Evolutionary conservation across 192 early-diverging fungal genomes (phyloP), one percentile per base, ranked within the genome.

Genomic region (Entomortierella lignicola): DNA sequence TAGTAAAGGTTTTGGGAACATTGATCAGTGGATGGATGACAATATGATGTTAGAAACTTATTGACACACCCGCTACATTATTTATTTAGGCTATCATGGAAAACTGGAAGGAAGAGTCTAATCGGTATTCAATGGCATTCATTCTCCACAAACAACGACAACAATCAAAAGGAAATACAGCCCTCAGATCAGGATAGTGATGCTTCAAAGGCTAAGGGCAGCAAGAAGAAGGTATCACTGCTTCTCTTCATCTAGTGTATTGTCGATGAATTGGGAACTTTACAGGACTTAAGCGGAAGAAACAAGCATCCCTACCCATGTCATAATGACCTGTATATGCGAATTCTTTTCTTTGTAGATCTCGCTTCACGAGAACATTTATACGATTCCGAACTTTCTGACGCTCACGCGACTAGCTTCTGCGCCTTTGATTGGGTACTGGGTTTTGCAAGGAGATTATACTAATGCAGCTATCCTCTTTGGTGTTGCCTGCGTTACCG

Each of bases 341-440:
- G 41, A 34, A 31, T 42, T 15, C 42, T 0, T n/a, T n/a, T n/a
- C 17, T 21, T 21, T 21, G 0, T 58, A 74, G 72, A 50, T 31
- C 2, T 25, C 63, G 29, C 47, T 77, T 7, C 74, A 70, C 26
- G 95, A 99, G 77, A 92, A 94, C 63, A 95, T 99, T 47, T 91
- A 93, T 71, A 99, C 94, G 2, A 80, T 98, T 25, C 96, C 97
- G 3, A 99, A 99, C 74, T 82, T 90, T 11, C 77, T 99, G 60
- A 98, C 97, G 4, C 79, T 94, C 67, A 81, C 90, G 8, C 89
- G 97, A 20, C 84, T 99, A 26, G 52, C 91, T 21, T 72, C 92
- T 17, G 88, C 96, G 21, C 97, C 97, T 7, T 88, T 93, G 39
- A 94, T 99, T 63, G 97, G 97, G 34, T 93, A 94, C 70, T 87